Conservation (phyloP, 345 rosid genomes). For the Populus alba region DNA sequence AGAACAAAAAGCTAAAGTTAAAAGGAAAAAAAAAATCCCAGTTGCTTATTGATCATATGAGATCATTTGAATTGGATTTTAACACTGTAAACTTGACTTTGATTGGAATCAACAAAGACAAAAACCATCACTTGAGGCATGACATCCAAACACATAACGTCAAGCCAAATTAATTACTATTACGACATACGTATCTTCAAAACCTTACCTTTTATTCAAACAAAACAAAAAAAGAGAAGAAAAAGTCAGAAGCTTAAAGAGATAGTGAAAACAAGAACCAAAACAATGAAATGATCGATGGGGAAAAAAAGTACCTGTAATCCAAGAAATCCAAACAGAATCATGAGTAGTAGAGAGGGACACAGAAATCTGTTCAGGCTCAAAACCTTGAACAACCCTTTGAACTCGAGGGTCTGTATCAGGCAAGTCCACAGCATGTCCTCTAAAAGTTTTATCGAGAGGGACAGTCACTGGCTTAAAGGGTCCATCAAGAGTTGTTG, state of each 20-base stretch:
- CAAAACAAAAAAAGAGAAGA: not conserved
- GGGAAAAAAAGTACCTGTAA: conserved; percentile 52
- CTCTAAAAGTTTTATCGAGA: conserved; percentile 55
- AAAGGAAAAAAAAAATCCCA: too few species aligned
- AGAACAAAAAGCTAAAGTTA: too few species aligned
- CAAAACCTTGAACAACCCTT: conserved; percentile 36
- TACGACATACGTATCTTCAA: not conserved
- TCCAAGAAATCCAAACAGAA: conserved; percentile 88
- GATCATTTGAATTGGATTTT: too few species aligned
- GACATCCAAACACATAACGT: not conserved
- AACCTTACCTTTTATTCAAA: not conserved
- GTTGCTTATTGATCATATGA: too few species aligned
- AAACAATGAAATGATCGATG: not conserved
- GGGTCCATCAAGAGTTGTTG: conserved; percentile 73
- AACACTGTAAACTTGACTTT: too few species aligned
- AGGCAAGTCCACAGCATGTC: conserved; percentile 72
- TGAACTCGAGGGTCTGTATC: conserved; percentile 58
- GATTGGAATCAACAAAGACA: not conserved
- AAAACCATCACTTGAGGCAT: not conserved
- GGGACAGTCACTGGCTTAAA: conserved; percentile 66
- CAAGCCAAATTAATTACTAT: not conserved
- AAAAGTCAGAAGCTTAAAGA: not conserved
- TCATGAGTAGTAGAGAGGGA: conserved; percentile 62
- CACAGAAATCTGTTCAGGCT: conserved; percentile 73
- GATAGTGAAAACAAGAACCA: not conserved